Conservation (phyloP, 1,284 basidiomycete genomes). For the Somion occarium region DNA sequence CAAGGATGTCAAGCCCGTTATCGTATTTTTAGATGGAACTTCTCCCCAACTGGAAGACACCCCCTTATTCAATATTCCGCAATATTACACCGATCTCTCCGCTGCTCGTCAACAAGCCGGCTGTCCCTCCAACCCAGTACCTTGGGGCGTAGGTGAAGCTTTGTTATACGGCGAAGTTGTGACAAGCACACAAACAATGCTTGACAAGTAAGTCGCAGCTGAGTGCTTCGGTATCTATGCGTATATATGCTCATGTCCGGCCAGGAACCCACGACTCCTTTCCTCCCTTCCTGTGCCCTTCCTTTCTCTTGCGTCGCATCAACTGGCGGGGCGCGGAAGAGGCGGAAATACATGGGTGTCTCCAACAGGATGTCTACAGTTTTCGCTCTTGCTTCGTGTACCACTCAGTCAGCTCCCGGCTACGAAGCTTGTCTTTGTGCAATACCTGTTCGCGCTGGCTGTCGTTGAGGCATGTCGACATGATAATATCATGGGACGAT, state of each 20-base stretch:
- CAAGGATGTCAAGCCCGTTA: constrained; percentile 41
- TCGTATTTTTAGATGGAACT: constrained; percentile 24
- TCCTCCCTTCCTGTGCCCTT: constrained; percentile 69
- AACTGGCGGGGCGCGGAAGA: constrained; percentile 86
- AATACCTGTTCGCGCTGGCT: constrained; percentile 90
- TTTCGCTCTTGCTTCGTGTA: constrained; percentile 76
- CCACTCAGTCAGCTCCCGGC: constrained; percentile 51
- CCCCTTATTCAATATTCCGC: constrained; percentile 50
- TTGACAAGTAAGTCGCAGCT: constrained; percentile 70
- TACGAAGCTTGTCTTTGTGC: constrained; percentile 85
- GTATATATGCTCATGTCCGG: neutral
- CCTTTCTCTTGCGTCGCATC: constrained; percentile 82
- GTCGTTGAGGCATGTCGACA: constrained; percentile 81
- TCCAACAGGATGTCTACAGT: constrained; percentile 84
- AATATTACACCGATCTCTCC: constrained; percentile 40
- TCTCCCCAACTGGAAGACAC: constrained; percentile 41
- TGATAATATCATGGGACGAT: constrained; percentile 41
- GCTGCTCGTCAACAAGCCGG: constrained; percentile 14
- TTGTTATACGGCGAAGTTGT: constrained; percentile 87
- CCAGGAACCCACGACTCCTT: constrained; percentile 77
- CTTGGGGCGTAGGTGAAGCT: constrained; percentile 68
- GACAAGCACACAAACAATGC: constrained; percentile 92
- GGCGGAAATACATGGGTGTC: constrained; percentile 94
- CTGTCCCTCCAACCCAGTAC: constrained; percentile 11
- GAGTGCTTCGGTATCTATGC: neutral